These are phyloP conservation scores for Aureobasidium musti DNA, from an alignment of 2,329 filamentous ascomycete genomes.

Conservation along the genomic window DNA sequence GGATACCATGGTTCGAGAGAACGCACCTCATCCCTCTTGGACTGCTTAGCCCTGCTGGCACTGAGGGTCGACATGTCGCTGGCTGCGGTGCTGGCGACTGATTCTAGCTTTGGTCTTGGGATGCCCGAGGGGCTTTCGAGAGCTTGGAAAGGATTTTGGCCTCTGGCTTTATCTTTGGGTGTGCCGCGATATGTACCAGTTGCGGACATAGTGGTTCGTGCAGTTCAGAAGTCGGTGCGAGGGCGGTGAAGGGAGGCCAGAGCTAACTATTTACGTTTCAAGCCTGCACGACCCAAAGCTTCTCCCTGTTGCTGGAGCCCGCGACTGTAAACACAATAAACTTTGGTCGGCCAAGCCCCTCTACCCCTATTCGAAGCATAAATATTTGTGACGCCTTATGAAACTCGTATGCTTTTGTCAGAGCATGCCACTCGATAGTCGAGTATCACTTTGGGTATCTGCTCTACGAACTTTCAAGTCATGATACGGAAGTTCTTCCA, in stretches of 20 bases:
- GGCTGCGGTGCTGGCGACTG: slow-evolving; percentile 49
- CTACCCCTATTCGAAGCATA: neutral
- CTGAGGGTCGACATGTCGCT: slow-evolving; percentile 76
- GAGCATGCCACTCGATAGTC: neutral
- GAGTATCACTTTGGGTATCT: neutral
- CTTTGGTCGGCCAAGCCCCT: slow-evolving; percentile 3
- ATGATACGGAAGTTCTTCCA: neutral
- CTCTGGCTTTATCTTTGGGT: slow-evolving; percentile 66
- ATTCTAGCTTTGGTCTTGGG: slow-evolving; percentile 66
- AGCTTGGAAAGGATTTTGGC: slow-evolving; percentile 58
- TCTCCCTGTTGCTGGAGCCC: neutral
- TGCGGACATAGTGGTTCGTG: slow-evolving; percentile 55
- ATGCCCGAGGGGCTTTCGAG: slow-evolving; percentile 67
- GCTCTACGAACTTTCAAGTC: neutral
- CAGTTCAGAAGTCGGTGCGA: slow-evolving; percentile 28
- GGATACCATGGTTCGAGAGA: neutral
- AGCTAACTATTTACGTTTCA: slow-evolving; percentile 22
- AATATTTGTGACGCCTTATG: neutral
- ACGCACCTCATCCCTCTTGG: slow-evolving; percentile 93
- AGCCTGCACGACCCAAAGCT: slow-evolving; percentile 6
- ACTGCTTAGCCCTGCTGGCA: slow-evolving; percentile 93
- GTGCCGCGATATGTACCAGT: slow-evolving; percentile 69
- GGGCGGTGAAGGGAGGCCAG: slow-evolving; percentile 26
- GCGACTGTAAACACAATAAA: slow-evolving; percentile 19
- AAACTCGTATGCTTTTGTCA: neutral